Conservation (phyloP, 2,329 filamentous ascomycete species). For the Tolypocladium tundrense region DNA sequence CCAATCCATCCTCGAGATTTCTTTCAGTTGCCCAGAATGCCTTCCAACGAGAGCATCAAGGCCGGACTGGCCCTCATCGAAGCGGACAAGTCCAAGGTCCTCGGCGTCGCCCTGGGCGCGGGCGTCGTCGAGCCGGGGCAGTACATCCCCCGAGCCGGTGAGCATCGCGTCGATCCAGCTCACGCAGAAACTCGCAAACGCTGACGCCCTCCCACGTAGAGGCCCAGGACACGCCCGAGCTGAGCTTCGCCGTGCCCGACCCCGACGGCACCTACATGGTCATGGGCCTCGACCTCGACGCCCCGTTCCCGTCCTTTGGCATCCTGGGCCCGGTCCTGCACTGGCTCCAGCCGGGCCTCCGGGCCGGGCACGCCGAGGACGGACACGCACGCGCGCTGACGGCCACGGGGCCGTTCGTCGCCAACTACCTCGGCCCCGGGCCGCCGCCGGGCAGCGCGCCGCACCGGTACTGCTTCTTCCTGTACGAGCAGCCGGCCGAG, state of each 20-base stretch:
- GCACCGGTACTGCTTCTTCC: conserved; percentile 38
- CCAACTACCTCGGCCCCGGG: conserved; percentile 31
- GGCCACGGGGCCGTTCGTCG: conserved; percentile 15
- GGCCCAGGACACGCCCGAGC: conserved; percentile 2
- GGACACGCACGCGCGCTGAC: not conserved
- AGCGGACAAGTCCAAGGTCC: conserved; percentile 7
- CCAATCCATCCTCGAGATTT: not conserved
- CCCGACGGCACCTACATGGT: conserved; percentile 23
- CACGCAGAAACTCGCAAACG: not conserved
- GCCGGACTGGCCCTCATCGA: conserved; percentile 4
- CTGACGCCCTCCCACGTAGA: not conserved
- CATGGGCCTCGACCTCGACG: conserved; percentile 34
- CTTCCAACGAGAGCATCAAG: conserved; percentile 1
- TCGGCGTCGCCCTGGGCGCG: conserved; percentile 6
- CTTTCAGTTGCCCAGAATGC: not conserved
- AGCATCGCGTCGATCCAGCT: not conserved
- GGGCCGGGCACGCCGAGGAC: conserved; percentile 3
- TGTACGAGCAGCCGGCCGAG: conserved; percentile 34
- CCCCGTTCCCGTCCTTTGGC: conserved; percentile 29
- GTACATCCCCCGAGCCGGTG: conserved; percentile 8
- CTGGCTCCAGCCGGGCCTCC: conserved; percentile 32
- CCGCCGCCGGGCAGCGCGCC: conserved; percentile 34
- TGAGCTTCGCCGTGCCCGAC: conserved; percentile 4
- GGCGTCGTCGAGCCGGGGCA: conserved; percentile 6
- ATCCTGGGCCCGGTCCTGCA: conserved; percentile 35